Base-by-base conservation (phyloP, 2,329 filamentous ascomycete species). In the Paraphaeosphaeria minitans region DNA sequence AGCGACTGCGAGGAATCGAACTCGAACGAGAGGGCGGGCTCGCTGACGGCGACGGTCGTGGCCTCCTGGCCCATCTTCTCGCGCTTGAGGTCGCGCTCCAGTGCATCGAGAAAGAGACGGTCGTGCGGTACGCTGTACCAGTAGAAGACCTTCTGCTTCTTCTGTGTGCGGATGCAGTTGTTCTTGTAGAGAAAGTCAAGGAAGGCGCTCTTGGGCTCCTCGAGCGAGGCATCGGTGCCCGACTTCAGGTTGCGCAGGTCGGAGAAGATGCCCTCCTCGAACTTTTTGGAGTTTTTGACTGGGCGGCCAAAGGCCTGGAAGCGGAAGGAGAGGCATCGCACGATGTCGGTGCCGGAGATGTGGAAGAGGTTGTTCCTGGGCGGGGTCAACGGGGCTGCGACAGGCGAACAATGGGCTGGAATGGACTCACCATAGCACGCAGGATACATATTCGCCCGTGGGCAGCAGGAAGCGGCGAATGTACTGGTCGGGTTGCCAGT, bases 101-200 rank as follows among this genome's bases (percentile, higher is more conserved):
- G 84, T 41, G 95, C 95, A 81, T 99, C 95, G 68, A 99, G 89
- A 81, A 99, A 99, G 53, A 99, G 87, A 55, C 95, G 88, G 80
- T 99, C 95, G 78, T 99, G 95, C 1, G 95, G 95, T 49, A 99
- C 95, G 82, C 93, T 97, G 81, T 98, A 99, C 95, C 95, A 99
- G 82, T 98, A 99, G 75, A 99, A 99, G 66, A 99, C 95, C 84
- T 99, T 99, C 77, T 99, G 95, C 85, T 99, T 99, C 88, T 99
- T 99, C 80, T 99, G 95, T 39, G 95, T 99, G 69, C 95, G 89
- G 70, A 99, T 99, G 85, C 95, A 99, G 84, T 99, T 99, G 86
- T 99, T 99, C 86, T 99, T 99, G 87, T 99, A 99, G 46, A 99
- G 85, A 78, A 98, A 99, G 80, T 99, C 95, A 62, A 99, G 86